Conservation (phyloP, 2,329 filamentous ascomycete species). For the Colletotrichum higginsianum region DNA sequence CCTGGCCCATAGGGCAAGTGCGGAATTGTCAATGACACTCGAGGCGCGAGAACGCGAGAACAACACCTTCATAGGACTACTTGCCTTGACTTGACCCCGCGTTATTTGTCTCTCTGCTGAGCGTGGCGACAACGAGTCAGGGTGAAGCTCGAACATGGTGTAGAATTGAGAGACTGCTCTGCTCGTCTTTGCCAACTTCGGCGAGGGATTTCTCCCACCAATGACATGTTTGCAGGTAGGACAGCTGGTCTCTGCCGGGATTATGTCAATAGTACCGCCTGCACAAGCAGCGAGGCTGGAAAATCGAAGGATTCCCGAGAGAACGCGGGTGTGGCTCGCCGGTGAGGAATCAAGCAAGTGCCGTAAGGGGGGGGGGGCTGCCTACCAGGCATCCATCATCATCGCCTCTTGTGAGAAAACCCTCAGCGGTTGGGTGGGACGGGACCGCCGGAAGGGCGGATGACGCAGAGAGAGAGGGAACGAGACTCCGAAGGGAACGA, state of each 20-base stretch:
- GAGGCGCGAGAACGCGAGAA: too few species aligned
- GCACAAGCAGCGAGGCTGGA: not conserved
- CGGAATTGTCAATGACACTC: too few species aligned
- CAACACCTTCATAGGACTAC: too few species aligned
- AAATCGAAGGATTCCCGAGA: slow-evolving; percentile 1
- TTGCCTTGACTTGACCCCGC: too few species aligned
- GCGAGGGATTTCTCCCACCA: not conserved
- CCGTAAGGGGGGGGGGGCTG: slow-evolving; percentile 2
- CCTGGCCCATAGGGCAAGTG: too few species aligned
- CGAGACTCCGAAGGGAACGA: not conserved
- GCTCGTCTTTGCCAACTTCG: not conserved
- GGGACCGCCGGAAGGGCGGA: not conserved
- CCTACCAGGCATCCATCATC: not conserved
- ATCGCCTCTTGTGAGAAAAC: not conserved
- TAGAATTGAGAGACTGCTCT: not conserved
- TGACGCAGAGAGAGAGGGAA: not conserved
- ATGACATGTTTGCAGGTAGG: not conserved
- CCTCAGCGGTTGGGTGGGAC: not conserved
- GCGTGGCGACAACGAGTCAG: not conserved
- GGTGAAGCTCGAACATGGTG: not conserved
- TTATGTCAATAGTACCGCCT: not conserved
- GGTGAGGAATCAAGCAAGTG: not conserved
- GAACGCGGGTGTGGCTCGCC: slow-evolving; percentile 1
- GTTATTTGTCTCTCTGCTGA: too few species aligned
- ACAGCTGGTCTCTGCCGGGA: not conserved